Percentiles rank a stretch among this genome's conserved stretches.
These are phyloP conservation scores for Conticribra guillardii DNA, from an alignment of 108 stramenopile species.

Conservation along the genomic window DNA sequence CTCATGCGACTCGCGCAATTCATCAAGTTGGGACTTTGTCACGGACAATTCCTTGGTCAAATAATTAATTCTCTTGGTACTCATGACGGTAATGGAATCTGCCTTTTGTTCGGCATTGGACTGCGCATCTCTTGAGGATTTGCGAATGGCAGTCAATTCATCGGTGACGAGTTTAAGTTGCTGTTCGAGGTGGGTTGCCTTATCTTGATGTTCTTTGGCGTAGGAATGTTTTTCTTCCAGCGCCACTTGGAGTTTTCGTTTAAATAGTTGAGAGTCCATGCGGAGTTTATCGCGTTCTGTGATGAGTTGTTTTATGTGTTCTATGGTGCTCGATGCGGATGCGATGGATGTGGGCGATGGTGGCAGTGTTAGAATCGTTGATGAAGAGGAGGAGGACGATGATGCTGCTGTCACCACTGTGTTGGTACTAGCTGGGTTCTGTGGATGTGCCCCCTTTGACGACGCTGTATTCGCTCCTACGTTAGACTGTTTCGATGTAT, in stretches of 20 bases:
- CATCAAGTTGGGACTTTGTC: no score
- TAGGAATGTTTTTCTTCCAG: constrained; percentile 12
- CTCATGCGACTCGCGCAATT: no score
- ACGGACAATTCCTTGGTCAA: no score
- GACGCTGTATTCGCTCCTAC: background rate
- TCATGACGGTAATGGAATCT: no score
- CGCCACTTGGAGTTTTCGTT: constrained; percentile 26
- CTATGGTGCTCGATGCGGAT: background rate
- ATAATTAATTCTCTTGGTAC: no score
- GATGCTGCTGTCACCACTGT: background rate
- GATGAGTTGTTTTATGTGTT: constrained; percentile 8
- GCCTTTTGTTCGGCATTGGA: no score
- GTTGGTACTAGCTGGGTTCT: background rate
- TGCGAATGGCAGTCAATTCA: no score
- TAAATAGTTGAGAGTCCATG: constrained; percentile 6
- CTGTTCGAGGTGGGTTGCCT: constrained; percentile 1
- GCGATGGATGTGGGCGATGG: background rate
- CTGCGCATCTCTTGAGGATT: no score
- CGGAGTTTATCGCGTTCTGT: constrained; percentile 26
- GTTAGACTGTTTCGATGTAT: background rate
- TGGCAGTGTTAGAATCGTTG: background rate
- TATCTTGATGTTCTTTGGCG: constrained; percentile 17
- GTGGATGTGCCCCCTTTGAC: background rate
- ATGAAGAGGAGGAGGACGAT: background rate
- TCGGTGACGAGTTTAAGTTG: background rate